Conservation (phyloP, 192 early-diverging fungal species). For the Entomortierella lignicola region DNA sequence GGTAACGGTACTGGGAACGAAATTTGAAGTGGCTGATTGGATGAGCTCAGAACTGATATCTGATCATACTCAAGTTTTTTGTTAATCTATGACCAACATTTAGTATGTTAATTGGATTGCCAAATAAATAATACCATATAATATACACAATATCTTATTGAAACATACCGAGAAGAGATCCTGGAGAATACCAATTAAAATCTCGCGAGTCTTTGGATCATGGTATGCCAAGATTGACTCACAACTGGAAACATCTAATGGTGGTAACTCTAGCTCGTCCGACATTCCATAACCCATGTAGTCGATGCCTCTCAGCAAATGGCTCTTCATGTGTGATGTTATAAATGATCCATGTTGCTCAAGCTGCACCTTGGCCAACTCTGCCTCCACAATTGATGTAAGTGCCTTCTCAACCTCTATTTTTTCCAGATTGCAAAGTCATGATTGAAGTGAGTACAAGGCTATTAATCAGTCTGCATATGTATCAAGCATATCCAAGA, state of each 20-base stretch:
- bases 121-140: background rate
- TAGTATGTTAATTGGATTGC: too few species aligned
- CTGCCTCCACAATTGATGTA: constrained; percentile 50
- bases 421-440: background rate
- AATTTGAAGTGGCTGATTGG: constrained; percentile 19
- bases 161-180: constrained; percentile 65
- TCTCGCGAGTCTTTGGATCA: constrained; percentile 63
- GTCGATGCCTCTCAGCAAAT: constrained; percentile 65
- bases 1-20: constrained; percentile 41
- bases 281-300: constrained; percentile 69
- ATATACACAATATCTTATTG: too few species aligned
- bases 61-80: constrained; percentile 58
- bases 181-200: constrained; percentile 61
- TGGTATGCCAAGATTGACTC: constrained; percentile 59
- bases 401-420: constrained; percentile 64
- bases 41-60: constrained; percentile 29
- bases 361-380: constrained; percentile 56
- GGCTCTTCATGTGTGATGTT: constrained; percentile 57
- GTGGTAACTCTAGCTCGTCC: constrained; percentile 65
- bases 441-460: background rate
- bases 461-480: background rate
- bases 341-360: constrained; percentile 62
- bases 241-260: constrained; percentile 61
- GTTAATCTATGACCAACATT: constrained; percentile 50
- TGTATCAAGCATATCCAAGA: background rate